Base-by-base conservation (phyloP, 306 rosid species). In the Nissolia schottii region DNA sequence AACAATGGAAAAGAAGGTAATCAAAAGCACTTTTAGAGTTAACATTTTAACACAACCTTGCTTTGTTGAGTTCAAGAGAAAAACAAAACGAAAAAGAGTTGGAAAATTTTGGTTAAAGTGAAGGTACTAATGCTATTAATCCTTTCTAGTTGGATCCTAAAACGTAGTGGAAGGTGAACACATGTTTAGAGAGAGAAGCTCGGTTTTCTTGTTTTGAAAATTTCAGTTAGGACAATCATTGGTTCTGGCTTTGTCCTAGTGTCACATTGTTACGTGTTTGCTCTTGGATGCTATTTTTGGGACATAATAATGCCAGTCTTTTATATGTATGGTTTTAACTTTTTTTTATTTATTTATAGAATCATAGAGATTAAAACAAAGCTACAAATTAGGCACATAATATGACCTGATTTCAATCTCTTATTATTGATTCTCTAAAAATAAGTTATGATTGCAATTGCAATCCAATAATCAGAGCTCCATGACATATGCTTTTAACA, bases 121-220 rank as follows among this genome's bases (percentile, higher is more conserved):
- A 34, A 9, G 8, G 14, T 37, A 37, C 8, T 37, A 14, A 10
- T 37, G 43, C 43, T 37, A 35, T 3, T 6, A 8, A 1, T 37
- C 1, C 8, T 7, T 2, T 34, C 1, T 8, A 37, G 43, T 9
- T 37, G 22, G 9, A 1, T 45, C 51, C 51, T 19, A 45, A 45
- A 27, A 70, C 15, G 58, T 37, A 32, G 59, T 2, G 13, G 49
- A 9, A 49, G 38, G 20, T 18, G 1, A 13, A 7, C 20, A 70
- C 37, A 22, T 16, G 45, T n/a, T 72, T 27, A 22, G 77, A 72
- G 60, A 72, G 60, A 19, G 14, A 43, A 72, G 54, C 25, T 11
- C 60, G 77, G 68, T 14, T 20, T 27, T 19, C 8, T 16, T 45
- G 12, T 38, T 38, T 37, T 24, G 55, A 60, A n/a, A n/a, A 32